A percentile compares a stretch with the other conserved stretches of the same genome.
These are phyloP conservation scores for Pezicula rhizophila DNA, from an alignment of 2,329 filamentous ascomycete genomes.

Conservation along the genomic window DNA sequence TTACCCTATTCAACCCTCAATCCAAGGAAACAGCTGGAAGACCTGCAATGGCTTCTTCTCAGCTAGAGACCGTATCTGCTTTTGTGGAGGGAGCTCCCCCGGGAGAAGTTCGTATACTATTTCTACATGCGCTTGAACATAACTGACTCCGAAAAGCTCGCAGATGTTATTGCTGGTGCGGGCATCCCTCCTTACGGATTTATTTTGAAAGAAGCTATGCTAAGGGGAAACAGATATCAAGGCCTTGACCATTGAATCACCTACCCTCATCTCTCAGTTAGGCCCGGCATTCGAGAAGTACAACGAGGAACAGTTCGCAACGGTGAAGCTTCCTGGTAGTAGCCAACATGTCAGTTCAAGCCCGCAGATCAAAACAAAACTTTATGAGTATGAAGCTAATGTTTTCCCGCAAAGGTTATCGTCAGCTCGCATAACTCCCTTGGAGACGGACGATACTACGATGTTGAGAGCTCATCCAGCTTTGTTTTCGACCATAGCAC, in stretches of 20 bases:
- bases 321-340: slow-evolving; percentile 82
- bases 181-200: slow-evolving; percentile 2
- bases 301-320: slow-evolving; percentile 90
- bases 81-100: slow-evolving; percentile 94
- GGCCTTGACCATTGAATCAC: slow-evolving; percentile 65
- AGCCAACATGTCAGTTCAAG: slow-evolving; percentile 60
- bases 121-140: slow-evolving; percentile 1
- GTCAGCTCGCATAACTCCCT: slow-evolving; percentile 83
- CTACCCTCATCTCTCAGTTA: slow-evolving; percentile 64
- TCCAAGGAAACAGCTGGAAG: not conserved
- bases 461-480: slow-evolving; percentile 79
- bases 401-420: slow-evolving; percentile 48
- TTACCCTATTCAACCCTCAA: too few relatives aligned
- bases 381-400: slow-evolving; percentile 10
- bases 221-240: slow-evolving; percentile 68
- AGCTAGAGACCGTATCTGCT: slow-evolving; percentile 62
- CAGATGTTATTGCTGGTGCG: slow-evolving; percentile 81
- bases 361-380: not conserved
- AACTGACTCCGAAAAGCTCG: slow-evolving; percentile 52
- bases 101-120: slow-evolving; percentile 68
- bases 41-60: slow-evolving; percentile 27
- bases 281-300: slow-evolving; percentile 85
- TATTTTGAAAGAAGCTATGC: slow-evolving; percentile 7
- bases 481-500: slow-evolving; percentile 83
- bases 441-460: slow-evolving; percentile 79